These are phyloP conservation scores for Phoma sp. DNA, from an alignment of 2,329 filamentous ascomycete species.

Conservation along the genomic window DNA sequence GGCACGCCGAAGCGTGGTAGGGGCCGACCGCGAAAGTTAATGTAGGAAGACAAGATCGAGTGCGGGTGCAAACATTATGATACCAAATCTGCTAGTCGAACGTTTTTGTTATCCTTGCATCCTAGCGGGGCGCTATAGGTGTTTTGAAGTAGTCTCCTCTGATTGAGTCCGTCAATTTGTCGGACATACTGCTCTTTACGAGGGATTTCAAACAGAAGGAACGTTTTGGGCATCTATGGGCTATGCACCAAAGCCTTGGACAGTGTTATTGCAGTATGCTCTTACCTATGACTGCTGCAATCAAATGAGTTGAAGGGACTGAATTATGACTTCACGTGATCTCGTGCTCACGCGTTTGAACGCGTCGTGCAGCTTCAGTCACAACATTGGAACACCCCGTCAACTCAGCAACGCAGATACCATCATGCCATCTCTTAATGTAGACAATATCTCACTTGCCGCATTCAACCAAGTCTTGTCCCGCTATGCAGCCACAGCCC, in stretches of 20 bases:
- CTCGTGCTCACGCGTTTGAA: not conserved
- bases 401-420: not conserved
- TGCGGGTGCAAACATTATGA: not conserved
- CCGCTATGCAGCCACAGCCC: constrained; percentile 34
- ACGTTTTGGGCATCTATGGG: too few species aligned
- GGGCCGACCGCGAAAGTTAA: constrained; percentile 34
- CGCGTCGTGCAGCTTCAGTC: not conserved
- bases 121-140: not conserved
- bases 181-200: too few species aligned
- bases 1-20: constrained; percentile 30
- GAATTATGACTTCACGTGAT: too few species aligned
- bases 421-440: constrained; percentile 16
- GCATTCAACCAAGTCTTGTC: constrained; percentile 30
- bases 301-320: too few species aligned
- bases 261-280: too few species aligned
- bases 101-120: constrained; percentile 1
- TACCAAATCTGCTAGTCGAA: not conserved
- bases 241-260: too few species aligned
- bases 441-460: constrained; percentile 22
- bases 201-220: too few species aligned
- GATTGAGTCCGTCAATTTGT: too few species aligned
- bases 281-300: too few species aligned
- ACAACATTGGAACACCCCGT: not conserved
- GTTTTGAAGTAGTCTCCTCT: not conserved
- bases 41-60: constrained; percentile 1